Evolutionary conservation across 768 basidiomycete species (phyloP), one percentile per base, ranked within the genome.

Genomic region (Amanita inopinata): DNA sequence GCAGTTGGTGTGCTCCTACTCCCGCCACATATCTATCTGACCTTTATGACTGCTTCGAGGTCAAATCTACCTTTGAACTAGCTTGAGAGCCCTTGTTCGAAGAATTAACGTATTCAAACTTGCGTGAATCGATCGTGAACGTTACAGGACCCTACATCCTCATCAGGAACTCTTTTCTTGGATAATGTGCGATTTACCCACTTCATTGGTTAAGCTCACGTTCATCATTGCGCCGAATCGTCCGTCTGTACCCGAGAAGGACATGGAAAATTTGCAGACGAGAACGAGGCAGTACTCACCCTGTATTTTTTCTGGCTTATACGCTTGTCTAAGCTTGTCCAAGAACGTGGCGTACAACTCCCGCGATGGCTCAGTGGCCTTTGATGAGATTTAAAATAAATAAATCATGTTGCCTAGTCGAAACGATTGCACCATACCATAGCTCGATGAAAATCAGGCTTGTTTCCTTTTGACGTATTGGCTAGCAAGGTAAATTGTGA

Each of bases 171-270:
- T 7, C 14, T 4, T 11, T 14, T 3, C 19, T 11, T 20, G 17
- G 15, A 10, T 6, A 34, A 28, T 18, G 3, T 20, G n/a, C 9
- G 34, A 12, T 36, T 25, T 30, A 52, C 67, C 30, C 59, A 87
- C 90, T 66, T 97, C 92, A 57, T 97, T 97, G 15, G 74, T 82
- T 43, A 94, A 61, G 48, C 68, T 76, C 40, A 97, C 88, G 45
- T 80, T 74, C 92, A 97, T 97, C 92, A 94, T 94, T 3, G 91
- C 92, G 23, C 91, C 91, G 56, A 97, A 96, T 51, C 67, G 71
- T n/a, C 92, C 92, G 59, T 97, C 92, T 93, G 3, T 38, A n/a
- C n/a, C n/a, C n/a, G 41, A 50, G 28, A 46, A 38, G 31, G 9
- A 33, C 19, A 33, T 35, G 10, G 27, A 49, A 30, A 30, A 4